Evolutionary conservation across 106 monocot species (phyloP), one percentile per base, ranked within the genome.

Genomic region (Ottelia alismoides): DNA sequence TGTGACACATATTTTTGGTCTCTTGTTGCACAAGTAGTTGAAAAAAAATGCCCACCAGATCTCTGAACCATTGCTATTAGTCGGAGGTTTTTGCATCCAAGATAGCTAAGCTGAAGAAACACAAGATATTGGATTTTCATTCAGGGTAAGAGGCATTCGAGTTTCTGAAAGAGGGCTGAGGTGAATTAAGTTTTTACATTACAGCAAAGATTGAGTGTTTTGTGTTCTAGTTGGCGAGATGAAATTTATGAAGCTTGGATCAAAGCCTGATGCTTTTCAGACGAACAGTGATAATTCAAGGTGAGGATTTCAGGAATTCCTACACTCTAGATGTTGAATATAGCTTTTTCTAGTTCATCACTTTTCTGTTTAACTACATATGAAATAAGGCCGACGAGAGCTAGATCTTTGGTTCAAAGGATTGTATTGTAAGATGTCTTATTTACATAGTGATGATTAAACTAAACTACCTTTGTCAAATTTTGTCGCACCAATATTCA

Each of bases 181-280:
- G n/a, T n/a, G n/a, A n/a, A n/a, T n/a, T n/a, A n/a, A n/a, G n/a
- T n/a, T n/a, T n/a, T n/a, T n/a, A n/a, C n/a, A n/a, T n/a, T n/a
- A n/a, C n/a, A n/a, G n/a, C n/a, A n/a, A n/a, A n/a, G n/a, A n/a
- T 32, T 16, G 23, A 25, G 3, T 16, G 40, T 24, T 24, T 44
- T 22, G 2, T 21, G 14, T 31, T 44, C 22, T 43, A 35, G 35
- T 57, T 11, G 43, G 43, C 21, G 73, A 47, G 23, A 94, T 94
- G 93, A 94, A 94, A 76, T 94, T 88, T 59, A 94, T 94, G 93
- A 94, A 94, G 78, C 88, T 94, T 70, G 93, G 93, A 68, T 88
- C 88, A 6, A 88, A 76, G 56, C 84, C 88, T 20, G 93, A 88
- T 71, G 67, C 73, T 19, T 94, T 94, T 71, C 93, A 88, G 75